Evolutionary conservation across 2,329 filamentous ascomycete species (phyloP), one percentile per base, ranked within the genome.

Genomic region (Cordyceps fumosorosea): DNA sequence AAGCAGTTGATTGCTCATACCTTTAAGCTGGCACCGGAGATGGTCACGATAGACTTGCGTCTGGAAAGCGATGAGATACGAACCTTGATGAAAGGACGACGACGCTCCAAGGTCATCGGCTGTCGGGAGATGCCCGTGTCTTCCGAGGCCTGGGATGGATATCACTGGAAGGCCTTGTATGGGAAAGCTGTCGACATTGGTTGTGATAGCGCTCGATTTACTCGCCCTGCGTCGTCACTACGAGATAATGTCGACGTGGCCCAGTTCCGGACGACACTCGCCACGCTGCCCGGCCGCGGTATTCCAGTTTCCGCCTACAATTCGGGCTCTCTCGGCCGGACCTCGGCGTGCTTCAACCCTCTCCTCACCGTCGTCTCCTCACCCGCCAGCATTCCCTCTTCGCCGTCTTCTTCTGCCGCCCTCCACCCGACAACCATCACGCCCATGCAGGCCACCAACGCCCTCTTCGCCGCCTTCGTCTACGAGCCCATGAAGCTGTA

Each of bases 401-500:
- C 3, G 29, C 29, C 29, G 29, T 29, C 29, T 7, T 29, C 29
- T 1, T 29, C 29, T 29, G 29, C 29, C 29, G 29, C 29, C 29
- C 29, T 29, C 3, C 29, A 5, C 29, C 29, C 29, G 29, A 29
- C 29, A 29, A 64, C 70, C 64, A 72, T 89, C 14, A 90, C 88
- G 0, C 80, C 87, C 0, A 75, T 80, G 11, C 82, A 89, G 64
- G 84, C 87, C 0, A 89, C 87, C 6, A 75, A 82, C 64, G 84
- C 87, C 1, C 78, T 91, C 0, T 90, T 86, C 67, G 79, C 84
- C 4, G 86, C 84, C 1, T 89, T 88, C 63, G 78, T 88, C 1
- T 83, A 86, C 57, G 86, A 91, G 47, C 80, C 86, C 0, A 85
- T 92, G 79, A 84, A 87, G 56, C 85, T 90, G 60, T 89, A 89